A percentile compares a stretch with the other conserved stretches of the same genome.
phyloP scores from a whole-genome alignment of 352 stramenopile species.

The Phytopythium ostracodes region DNA sequence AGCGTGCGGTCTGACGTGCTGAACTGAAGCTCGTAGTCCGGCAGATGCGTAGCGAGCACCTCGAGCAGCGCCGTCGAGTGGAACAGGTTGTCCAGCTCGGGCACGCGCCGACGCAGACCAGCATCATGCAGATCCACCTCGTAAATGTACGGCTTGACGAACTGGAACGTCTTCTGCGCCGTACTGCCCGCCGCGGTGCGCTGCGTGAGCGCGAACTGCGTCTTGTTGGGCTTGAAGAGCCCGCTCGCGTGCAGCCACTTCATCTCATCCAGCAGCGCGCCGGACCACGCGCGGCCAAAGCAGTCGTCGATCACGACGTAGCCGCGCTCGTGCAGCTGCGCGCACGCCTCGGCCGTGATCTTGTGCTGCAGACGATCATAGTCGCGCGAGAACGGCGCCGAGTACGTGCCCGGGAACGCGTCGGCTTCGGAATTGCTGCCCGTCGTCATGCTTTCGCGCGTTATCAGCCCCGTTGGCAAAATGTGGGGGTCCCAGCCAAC shows the following conservation, averaged over 20 bases:
- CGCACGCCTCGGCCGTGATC: constrained; percentile 38
- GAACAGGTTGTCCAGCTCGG: constrained; percentile 62
- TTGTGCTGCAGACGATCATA: constrained; percentile 38
- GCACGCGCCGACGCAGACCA: constrained; percentile 41
- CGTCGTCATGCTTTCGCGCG: not conserved
- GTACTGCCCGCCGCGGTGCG: constrained; percentile 15
- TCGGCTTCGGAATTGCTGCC: not conserved
- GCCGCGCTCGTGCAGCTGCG: constrained; percentile 40
- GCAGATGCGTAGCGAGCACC: constrained; percentile 42
- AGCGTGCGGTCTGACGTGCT: constrained; percentile 56
- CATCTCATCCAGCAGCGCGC: constrained; percentile 60
- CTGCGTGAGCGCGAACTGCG: constrained; percentile 67
- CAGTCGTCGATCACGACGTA: constrained; percentile 71
- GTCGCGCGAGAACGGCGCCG: constrained; percentile 47
- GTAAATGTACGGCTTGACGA: constrained; percentile 82
- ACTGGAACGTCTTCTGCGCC: constrained; percentile 37
- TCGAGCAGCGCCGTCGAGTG: constrained; percentile 52
- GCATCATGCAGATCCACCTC: constrained; percentile 79
- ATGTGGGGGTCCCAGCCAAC: not conserved
- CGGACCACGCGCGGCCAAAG: constrained; percentile 50
- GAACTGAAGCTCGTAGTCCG: constrained; percentile 53
- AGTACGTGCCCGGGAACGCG: constrained; percentile 41
- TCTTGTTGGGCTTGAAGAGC: constrained; percentile 78
- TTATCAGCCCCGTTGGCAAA: not conserved
- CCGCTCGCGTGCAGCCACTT: constrained; percentile 42